Evolutionary conservation across 2,329 filamentous ascomycete genomes (phyloP), one percentile per base, ranked within the genome.

Genomic region (Raffaelea deltoideospora): DNA sequence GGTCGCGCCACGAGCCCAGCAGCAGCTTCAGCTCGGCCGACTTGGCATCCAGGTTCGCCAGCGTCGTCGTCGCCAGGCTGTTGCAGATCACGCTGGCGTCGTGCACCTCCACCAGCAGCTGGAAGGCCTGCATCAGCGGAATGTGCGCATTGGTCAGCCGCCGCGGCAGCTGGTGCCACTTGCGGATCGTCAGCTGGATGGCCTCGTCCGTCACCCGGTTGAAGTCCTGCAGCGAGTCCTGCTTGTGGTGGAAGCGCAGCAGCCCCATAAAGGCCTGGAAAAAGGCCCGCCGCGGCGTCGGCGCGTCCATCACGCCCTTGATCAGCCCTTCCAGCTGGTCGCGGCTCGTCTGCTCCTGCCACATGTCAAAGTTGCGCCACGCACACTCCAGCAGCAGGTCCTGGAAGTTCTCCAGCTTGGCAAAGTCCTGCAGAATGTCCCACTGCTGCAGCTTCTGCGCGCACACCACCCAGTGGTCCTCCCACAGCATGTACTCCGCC

Each of bases 201-300:
- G 90, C 88, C 58, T 98, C 92, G 49, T 99, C 90, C 50, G 87
- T 94, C 18, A 93, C 73, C 39, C 85, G 76, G 43, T 79, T 81
- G 57, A 98, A 96, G 36, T 96, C 88, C 29, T 69, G 69, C 14
- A 71, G 65, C 5, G 69, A 69, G 54, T 96, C 88, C 44, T 82
- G 77, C 59, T 93, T 88, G 48, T 84, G 80, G 57, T 96, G 88
- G 45, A 92, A 76, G 57, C 95, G 95, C 44, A 98, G 75, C 26
- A 99, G 67, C 2, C 86, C 82, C 81, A 95, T 94, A 61, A 99
- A 99, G 0, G 88, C 85, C 55, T 95, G 87, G 76, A 98, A 98
- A 67, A 98, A 99, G 29, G 85, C 80, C 37, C 90, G 72, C 41
- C 90, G 71, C 18, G 90, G 87, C 1, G 92, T 99, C 2, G 92